Conservation (phyloP, 768 basidiomycete species). For the Leccinum longicurvipes region DNA sequence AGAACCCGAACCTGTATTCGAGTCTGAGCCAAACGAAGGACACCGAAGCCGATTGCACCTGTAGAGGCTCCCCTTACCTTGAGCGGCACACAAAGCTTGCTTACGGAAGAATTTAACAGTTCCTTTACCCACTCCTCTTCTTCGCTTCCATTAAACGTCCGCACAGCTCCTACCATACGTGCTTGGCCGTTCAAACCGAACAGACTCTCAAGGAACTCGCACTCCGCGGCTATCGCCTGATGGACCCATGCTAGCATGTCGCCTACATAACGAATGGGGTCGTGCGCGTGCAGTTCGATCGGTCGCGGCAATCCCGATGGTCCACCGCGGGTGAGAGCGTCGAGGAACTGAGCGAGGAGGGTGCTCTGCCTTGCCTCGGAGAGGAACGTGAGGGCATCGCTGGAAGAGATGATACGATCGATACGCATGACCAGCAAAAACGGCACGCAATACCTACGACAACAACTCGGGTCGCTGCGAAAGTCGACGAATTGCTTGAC, state of each 20-base stretch:
- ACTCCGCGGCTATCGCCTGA: conserved; percentile 91
- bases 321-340: conserved; percentile 85
- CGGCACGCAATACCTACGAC: conserved; percentile 19
- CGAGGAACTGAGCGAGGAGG: conserved; percentile 77
- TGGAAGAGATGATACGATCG: conserved; percentile 25
- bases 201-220: conserved; percentile 86
- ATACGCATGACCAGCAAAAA: not conserved
- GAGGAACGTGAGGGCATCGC: conserved; percentile 73
- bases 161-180: conserved; percentile 74
- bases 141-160: conserved; percentile 51
- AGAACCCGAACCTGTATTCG: conserved; percentile 71
- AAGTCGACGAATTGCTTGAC: conserved; percentile 72
- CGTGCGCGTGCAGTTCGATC: conserved; percentile 97
- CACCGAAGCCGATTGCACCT: not conserved
- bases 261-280: conserved; percentile 93
- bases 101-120: conserved; percentile 77
- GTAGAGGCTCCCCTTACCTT: conserved; percentile 48
- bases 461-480: conserved; percentile 75
- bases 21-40: not conserved
- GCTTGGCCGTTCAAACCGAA: conserved; percentile 57
- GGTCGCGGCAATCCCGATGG: conserved; percentile 83
- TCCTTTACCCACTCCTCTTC: conserved; percentile 79
- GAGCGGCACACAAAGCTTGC: conserved; percentile 83
- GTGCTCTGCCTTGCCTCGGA: conserved; percentile 81
- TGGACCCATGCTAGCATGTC: conserved; percentile 99